Evolutionary conservation across 2,329 filamentous ascomycete genomes (phyloP), one percentile per base, ranked within the genome.

Genomic region (Zopfia rhizophila): DNA sequence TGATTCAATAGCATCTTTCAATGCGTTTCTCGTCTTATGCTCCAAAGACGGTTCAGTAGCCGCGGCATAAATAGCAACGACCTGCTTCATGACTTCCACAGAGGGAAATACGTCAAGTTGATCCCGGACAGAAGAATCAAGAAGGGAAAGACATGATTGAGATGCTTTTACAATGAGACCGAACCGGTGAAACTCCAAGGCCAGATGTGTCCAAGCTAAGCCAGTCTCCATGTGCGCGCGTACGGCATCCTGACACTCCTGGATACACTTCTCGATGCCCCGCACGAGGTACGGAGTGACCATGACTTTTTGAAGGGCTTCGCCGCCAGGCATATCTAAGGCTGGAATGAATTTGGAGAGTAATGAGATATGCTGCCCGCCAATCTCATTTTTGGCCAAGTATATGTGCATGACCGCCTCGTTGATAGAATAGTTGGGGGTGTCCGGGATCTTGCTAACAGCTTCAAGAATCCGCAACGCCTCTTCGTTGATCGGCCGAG

Each of bases 381-480:
- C 52, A 17, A 69, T 48, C 6, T 48, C 25, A 1, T 46, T 19
- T n/a, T 45, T 37, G 1, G 47, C 43, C 1, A 17, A 32, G 21
- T 53, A 58, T 8, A 64, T 25, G 1, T 50, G 19, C 0, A 48
- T 21, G 10, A 67, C 37, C 3, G 50, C 38, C 10, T 55, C 37
- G 21, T 51, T 44, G n/a, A 58, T 29, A 10, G 53, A 29, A 12
- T 30, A 37, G 22, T 33, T 33, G 4, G 51, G 31, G 8, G 42
- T 45, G 11, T 60, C 33, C 4, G 31, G 19, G 5, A 66, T 54
- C 22, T 49, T 56, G 4, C 45, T 40, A 1, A 46, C 37, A 1
- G 63, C 63, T 16, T 64, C 51, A 12, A 69, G 46, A 8, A 68
- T 22, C 21, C 61, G 53, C 5, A 69, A 13, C 5, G 37, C 31